These are phyloP conservation scores for Caryocar brasiliense DNA, from an alignment of 441 rosid species.

Conservation along the genomic window DNA sequence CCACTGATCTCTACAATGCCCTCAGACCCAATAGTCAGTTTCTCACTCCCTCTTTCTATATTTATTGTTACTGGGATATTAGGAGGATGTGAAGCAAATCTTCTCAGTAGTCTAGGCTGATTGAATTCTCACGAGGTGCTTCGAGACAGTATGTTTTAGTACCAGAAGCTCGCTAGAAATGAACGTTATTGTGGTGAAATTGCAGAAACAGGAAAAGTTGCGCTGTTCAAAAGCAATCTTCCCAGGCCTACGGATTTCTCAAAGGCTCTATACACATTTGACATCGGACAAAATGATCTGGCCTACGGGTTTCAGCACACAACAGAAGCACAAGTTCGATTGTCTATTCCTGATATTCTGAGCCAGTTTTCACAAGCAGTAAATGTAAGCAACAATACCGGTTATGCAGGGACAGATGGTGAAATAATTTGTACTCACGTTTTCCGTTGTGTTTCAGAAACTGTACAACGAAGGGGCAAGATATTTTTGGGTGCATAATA, in stretches of 20 bases:
- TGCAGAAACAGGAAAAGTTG: constrained; percentile 21
- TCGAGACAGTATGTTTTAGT: too few relatives aligned
- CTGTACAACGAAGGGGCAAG: constrained; percentile 12
- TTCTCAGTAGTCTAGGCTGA: too few relatives aligned
- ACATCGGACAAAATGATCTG: constrained; percentile 80
- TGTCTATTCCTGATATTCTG: constrained; percentile 48
- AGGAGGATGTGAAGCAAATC: too few relatives aligned
- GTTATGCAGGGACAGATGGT: not conserved
- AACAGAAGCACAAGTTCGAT: constrained; percentile 39
- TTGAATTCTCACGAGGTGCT: too few relatives aligned
- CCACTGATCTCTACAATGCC: constrained; percentile 31
- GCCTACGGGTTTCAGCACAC: constrained; percentile 28
- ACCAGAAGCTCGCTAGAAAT: too few relatives aligned
- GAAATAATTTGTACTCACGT: not conserved
- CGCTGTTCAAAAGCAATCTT: constrained; percentile 26
- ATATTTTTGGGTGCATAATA: constrained; percentile 19
- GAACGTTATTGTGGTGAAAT: constrained; percentile 1
- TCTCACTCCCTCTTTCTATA: not conserved
- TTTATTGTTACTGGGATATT: too few relatives aligned
- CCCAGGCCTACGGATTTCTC: constrained; percentile 64
- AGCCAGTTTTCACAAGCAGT: constrained; percentile 43
- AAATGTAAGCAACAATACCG: constrained; percentile 25
- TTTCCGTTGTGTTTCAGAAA: not conserved
- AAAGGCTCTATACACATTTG: constrained; percentile 55
- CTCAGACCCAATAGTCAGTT: constrained; percentile 23